Base-by-base conservation (phyloP, 1,284 basidiomycete genomes). In the Cryptococcus sp. region DNA sequence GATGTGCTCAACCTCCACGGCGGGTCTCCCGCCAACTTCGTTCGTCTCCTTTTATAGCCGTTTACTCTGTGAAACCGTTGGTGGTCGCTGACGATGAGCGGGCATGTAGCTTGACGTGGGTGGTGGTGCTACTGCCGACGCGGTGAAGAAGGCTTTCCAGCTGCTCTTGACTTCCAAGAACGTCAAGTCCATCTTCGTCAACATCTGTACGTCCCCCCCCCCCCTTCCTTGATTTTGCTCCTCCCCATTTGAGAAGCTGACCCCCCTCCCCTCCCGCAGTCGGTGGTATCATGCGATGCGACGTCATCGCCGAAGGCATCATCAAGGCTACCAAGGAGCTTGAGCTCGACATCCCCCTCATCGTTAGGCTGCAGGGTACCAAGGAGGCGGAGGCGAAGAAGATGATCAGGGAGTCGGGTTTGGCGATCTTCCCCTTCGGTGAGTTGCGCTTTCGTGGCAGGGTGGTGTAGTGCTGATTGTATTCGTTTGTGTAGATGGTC, bases 91-190 rank as follows among this genome's bases (percentile, higher is more conserved):
- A 55, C 35, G 4, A 33, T 9, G 5, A 4, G 9, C 9, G 28
- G 28, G 16, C n/a, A 24, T 24, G 9, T 51, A 70, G 85, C 83
- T 98, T 61, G 95, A 98, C 69, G 94, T 98, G 55, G 95, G 95
- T 82, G 95, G 91, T 77, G 92, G 95, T 70, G 96, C 96, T 46
- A 98, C 94, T 7, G 93, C 96, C 37, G 91, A 96, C 69, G 96
- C 95, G 11, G 96, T 99, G 68, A 99, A 98, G 83, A 97, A 95
- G 79, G 96, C 96, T 3, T 99, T 99, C 71, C 93, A 98, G 79
- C 89, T 99, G 63, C 83, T 98, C 42, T 82, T 97, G 44, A 80
- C 85, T 57, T 92, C 97, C 70, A 86, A 87, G 62, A 88, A 91
- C 72, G 95, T 98, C 68, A 94, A 94, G 82, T 91, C 90, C 57